phyloP scores from a whole-genome alignment of 1,284 basidiomycete genomes.

The Filobasidium uniguttulatum region DNA sequence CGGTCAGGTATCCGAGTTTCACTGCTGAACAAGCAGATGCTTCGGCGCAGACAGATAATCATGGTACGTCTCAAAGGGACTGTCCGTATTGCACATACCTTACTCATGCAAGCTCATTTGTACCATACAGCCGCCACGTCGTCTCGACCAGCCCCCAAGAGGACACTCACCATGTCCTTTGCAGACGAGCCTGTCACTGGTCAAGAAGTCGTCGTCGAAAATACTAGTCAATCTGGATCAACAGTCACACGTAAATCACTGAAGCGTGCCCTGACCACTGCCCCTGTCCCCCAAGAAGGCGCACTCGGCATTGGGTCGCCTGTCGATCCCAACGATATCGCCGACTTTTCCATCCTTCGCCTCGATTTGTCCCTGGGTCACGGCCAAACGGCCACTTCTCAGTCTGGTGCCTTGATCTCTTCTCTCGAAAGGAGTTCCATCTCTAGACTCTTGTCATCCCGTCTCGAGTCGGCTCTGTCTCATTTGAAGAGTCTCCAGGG shows the following conservation, averaged over 20 bases:
- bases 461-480: conserved; percentile 58
- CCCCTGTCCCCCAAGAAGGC: conserved; percentile 11
- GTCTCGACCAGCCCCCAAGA: background rate
- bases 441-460: conserved; percentile 77
- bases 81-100: background rate
- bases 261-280: conserved; percentile 3
- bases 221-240: background rate
- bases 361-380: conserved; percentile 85
- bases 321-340: conserved; percentile 22
- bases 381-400: conserved; percentile 43
- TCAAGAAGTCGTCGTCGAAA: conserved; percentile 2
- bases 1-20: conserved; percentile 60
- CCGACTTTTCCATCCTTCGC: conserved; percentile 70
- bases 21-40: background rate
- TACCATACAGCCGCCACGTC: background rate
- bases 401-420: conserved; percentile 67
- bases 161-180: conserved; percentile 12
- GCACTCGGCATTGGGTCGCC: background rate
- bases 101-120: background rate
- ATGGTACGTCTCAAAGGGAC: background rate
- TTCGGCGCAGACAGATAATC: background rate
- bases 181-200: conserved; percentile 9
- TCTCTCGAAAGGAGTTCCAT: conserved; percentile 87
- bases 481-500: conserved; percentile 76
- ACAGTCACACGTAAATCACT: background rate